Conservation (phyloP, 306 rosid genomes). For the Cicer judaicum region DNA sequence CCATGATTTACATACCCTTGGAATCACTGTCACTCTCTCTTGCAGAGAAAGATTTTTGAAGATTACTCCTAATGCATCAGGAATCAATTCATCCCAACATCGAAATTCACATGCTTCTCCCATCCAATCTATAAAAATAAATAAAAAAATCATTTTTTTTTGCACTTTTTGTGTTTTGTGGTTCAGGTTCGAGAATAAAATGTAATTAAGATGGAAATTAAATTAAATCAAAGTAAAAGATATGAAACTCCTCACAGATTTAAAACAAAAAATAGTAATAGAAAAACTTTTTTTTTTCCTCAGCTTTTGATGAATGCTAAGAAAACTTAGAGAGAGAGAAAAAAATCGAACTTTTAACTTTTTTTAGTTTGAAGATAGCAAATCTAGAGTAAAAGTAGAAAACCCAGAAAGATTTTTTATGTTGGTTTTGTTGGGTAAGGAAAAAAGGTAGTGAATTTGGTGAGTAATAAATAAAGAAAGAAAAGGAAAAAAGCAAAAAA, state of each 20-base stretch:
- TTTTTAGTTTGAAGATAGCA: slow-evolving; percentile 5
- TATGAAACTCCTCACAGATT: not conserved
- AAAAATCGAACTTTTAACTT: no score
- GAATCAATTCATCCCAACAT: slow-evolving; percentile 92
- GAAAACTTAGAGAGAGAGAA: slow-evolving; percentile 1
- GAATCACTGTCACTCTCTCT: slow-evolving; percentile 79
- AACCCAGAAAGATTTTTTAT: slow-evolving; percentile 30
- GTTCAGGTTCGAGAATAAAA: slow-evolving; percentile 3
- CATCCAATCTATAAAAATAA: slow-evolving; percentile 57
- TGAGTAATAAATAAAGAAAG: not conserved
- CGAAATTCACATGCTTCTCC: slow-evolving; percentile 63
- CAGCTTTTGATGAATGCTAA: slow-evolving; percentile 14
- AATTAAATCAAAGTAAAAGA: not conserved
- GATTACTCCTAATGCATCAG: slow-evolving; percentile 87
- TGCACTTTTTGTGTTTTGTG: not conserved
- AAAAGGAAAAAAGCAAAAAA: not conserved
- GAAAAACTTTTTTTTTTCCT: not conserved
- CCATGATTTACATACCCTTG: slow-evolving; percentile 95
- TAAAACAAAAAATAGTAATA: not conserved
- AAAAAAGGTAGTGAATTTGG: not conserved
- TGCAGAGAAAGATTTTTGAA: slow-evolving; percentile 77
- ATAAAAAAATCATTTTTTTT: not conserved
- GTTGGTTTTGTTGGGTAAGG: not conserved
- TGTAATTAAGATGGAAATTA: not conserved
- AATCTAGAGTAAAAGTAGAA: slow-evolving; percentile 13